Evolutionary conservation across 2,329 filamentous ascomycete species (phyloP), one percentile per base, ranked within the genome.

Genomic region (Arthrobotrys conoides): DNA sequence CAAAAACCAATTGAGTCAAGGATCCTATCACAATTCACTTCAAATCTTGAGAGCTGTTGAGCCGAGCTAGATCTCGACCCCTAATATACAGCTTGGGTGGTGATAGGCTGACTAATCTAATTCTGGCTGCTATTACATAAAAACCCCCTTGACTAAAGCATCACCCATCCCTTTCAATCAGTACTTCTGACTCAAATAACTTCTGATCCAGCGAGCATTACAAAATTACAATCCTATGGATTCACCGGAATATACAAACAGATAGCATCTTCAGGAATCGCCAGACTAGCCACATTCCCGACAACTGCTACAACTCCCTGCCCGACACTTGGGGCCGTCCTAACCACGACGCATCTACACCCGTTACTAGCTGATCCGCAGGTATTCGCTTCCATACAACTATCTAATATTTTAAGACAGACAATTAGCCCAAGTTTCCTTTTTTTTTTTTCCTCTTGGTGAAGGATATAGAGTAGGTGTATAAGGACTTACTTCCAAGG

Each of bases 211-310:
- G 8, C 49, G 10, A 55, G 33, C 18, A 2, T 36, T n/a, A 10
- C 5, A 20, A 57, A 33, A 57, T 59, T 6, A 1, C 30, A 59
- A 12, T 8, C 14, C 33, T 46, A 59, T 38, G 30, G 22, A 20
- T 36, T 20, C n/a, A 22, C 18, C n/a, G 53, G 53, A 59, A 59
- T 38, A 59, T 59, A 59, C 30, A 59, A 59, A 20, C 53, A 59
- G 20, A 59, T 30, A 1, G 30, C 53, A 8, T 14, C 8, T 30
- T 59, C 33, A 59, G 53, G 30, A 22, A 59, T 59, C 53, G n/a
- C 8, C 1, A 16, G n/a, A 9, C 53, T 16, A 5, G 18, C n/a
- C 8, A 59, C 0, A 22, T 41, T 30, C 3, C 53, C 53, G 14
- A n/a, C 30, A 2, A 41, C 9, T 5, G 53, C 53, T 14, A 27